Base-by-base conservation (phyloP, 2,329 filamentous ascomycete genomes). In the Cladosporium velox region DNA sequence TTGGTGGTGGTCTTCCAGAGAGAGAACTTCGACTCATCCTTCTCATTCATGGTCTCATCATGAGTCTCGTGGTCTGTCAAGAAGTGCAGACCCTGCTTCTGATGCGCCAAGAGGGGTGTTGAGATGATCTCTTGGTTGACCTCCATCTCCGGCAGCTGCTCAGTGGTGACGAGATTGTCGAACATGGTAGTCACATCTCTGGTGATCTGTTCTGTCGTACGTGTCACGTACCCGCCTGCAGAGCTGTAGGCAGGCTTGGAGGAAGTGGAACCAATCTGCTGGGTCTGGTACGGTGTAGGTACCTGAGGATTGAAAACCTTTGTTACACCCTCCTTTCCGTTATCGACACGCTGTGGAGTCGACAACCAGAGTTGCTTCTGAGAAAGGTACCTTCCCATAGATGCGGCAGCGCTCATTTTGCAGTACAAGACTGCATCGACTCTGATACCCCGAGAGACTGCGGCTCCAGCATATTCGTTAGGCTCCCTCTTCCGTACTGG, bases 1-100 rank as follows among this genome's bases (percentile, higher is more conserved):
- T 81, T 80, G 49, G 82, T 79, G 64, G 86, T 86, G 26, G 86
- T 78, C 72, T 91, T 88, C 93, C 93, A 98, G 44, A 97, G 86
- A 0, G 91, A 91, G 61, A 88, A 89, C 68, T 88, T 87, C 4
- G 35, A 32, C 18, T 54, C 55, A 18, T 65, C 15, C 32, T 34
- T 55, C 44, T 57, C 55, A 6, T 55, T 26, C 3, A 83, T 80
- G 0, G 82, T 81, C 24, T 87, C 86, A 61, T 84, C 84, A n/a
- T 83, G 82, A 14, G 86, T 83, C 78, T 98, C 94, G 68, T 91
- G 90, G 24, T 86, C 86, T 11, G 84, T 87, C 90, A 98, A 92
- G 75, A 97, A 98, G 75, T 89, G 87, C 0, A 98, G 84, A 0
- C 91, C 94, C 78, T 97, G 93, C 77, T 92, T 95, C 77, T 98